Percentiles rank a stretch among this genome's conserved stretches.
These are phyloP conservation scores for Aspergillus alliaceus DNA, from an alignment of 2,329 filamentous ascomycete species.

Conservation along the genomic window DNA sequence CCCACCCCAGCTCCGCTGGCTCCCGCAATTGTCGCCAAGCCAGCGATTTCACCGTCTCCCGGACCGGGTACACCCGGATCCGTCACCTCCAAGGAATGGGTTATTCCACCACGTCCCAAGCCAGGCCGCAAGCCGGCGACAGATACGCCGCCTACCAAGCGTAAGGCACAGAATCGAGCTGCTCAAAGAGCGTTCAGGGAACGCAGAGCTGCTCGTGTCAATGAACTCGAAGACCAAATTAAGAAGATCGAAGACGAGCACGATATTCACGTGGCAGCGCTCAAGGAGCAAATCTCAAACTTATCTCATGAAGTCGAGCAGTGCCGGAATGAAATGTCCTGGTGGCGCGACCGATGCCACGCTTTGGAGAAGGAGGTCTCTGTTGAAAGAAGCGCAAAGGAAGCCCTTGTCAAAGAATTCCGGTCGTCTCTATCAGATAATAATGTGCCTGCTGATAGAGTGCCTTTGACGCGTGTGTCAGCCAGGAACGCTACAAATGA, in stretches of 20 bases:
- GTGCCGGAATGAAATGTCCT: slow-evolving; percentile 53
- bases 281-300: slow-evolving; percentile 53
- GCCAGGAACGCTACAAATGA: slow-evolving; percentile 4
- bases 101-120: slow-evolving; percentile 79
- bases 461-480: slow-evolving; percentile 31
- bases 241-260: slow-evolving; percentile 50
- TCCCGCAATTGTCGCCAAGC: slow-evolving; percentile 39
- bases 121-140: slow-evolving; percentile 92
- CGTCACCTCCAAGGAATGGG: slow-evolving; percentile 81
- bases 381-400: slow-evolving; percentile 42
- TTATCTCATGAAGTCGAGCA: slow-evolving; percentile 68
- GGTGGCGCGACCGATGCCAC: slow-evolving; percentile 56
- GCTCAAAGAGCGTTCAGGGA: slow-evolving; percentile 90
- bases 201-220: slow-evolving; percentile 78
- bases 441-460: slow-evolving; percentile 33
- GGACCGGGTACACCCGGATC: slow-evolving; percentile 43
- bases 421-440: slow-evolving; percentile 30
- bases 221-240: slow-evolving; percentile 59
- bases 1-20: slow-evolving; percentile 40
- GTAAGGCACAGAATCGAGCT: slow-evolving; percentile 90
- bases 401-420: slow-evolving; percentile 44
- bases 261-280: slow-evolving; percentile 48
- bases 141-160: slow-evolving; percentile 87
- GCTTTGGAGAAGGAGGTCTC: slow-evolving; percentile 63
- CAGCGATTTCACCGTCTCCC: slow-evolving; percentile 39